Evolutionary conservation across 176 grass and related monocot species (phyloP), one percentile per base, ranked within the genome.

Genomic region (Leersia perrieri): DNA sequence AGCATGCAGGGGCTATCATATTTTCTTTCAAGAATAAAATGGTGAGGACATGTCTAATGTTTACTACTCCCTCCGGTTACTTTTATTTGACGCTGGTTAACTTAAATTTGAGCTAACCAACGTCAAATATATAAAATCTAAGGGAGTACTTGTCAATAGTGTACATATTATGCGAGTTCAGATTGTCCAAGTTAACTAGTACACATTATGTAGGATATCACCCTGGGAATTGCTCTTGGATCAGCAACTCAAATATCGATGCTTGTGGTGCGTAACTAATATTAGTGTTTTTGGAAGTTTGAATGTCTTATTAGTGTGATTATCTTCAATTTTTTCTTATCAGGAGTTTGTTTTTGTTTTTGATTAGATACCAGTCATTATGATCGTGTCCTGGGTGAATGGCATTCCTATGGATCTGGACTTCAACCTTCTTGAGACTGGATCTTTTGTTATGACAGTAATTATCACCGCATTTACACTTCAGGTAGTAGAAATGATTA

Each of bases 231-330:
- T 78, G 63, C 79, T 25, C 73, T 94, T 66, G 92, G 88, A 6
- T 94, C 92, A 0, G 85, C 92, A 18, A 87, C 82, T 76, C 86
- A 94, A 82, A 94, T 94, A 33, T 91, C 79, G 22, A 76, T 91
- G 75, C 85, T 94, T 81, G 85, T 94, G 88, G 92, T 94, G 60
- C 86, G 85, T 39, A 63, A 79, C 53, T 32, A 49, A 85, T n/a
- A 74, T 11, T 15, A 1, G 22, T 64, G n/a, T 25, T 76, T 15
- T 8, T 39, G 62, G 1, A n/a, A n/a, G n/a, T 66, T 88, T 26
- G 39, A 41, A 41, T 7, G 6, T 33, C 23, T 65, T 64, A 27
- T 49, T 42, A 5, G n/a, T 11, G 23, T 5, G 36, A 35, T 23
- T 38, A 33, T 20, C 27, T 64, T 83, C 5, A 23, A 67, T 10